These are phyloP conservation scores for Nicotiana rustica DNA, from an alignment of 305 asterid species.

Conservation along the genomic window DNA sequence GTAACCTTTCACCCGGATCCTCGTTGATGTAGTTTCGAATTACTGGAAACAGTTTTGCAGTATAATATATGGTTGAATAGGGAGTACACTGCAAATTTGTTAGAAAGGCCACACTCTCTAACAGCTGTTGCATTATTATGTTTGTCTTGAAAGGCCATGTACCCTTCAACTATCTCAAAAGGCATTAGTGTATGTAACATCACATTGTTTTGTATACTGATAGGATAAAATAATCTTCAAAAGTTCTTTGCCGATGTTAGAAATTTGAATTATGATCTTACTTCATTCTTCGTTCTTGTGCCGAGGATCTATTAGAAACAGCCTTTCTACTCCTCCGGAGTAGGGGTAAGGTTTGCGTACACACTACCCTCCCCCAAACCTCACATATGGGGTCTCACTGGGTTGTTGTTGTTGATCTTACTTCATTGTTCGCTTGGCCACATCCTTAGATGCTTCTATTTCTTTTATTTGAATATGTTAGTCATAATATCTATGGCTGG, in stretches of 20 bases:
- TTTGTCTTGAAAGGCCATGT: neutral
- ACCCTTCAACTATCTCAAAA: neutral
- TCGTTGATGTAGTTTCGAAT: neutral
- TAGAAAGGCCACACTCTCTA: neutral
- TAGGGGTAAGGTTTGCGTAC: too few species aligned
- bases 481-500: neutral
- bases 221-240: too few species aligned
- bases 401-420: too few species aligned
- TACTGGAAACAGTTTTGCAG: neutral
- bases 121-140: neutral
- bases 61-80: neutral
- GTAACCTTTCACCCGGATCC: neutral
- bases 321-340: too few species aligned
- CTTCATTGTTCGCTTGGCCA: too few species aligned
- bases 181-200: neutral
- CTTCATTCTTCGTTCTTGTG: too few species aligned
- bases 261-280: too few species aligned
- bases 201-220: conserved; percentile 8
- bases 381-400: too few species aligned
- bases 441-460: neutral
- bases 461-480: neutral
- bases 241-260: too few species aligned
- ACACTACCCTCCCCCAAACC: too few species aligned
- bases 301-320: too few species aligned
- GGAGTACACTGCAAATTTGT: neutral